Base-by-base conservation (phyloP, 768 basidiomycete species). In the Nevesoporus exiguus region DNA sequence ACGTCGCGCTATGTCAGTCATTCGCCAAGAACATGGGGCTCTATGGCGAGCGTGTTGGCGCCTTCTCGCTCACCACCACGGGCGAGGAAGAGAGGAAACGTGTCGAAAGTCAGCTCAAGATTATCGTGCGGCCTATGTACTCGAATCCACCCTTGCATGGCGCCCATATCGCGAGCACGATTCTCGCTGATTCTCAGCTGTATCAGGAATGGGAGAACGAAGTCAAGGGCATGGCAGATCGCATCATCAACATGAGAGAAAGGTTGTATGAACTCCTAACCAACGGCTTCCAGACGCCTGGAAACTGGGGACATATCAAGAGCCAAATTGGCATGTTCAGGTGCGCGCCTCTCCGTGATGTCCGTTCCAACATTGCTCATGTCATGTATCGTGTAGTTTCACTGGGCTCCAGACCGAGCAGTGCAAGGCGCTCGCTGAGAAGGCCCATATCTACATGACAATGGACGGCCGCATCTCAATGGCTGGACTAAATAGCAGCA, bases 1-100 rank as follows among this genome's bases (percentile, higher is more conserved):
- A 94, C 66, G 73, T 95, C 62, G 90, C 94, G 27, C 81, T 98
- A 24, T 81, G 89, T 59, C 97, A 99, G 71, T 94, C 91, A 34
- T 99, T 97, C 71, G 97, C 97, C 36, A 99, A 99, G 80, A 98
- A 98, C 79, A 96, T 98, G 86, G 97, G 97, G 49, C 82, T 99
- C 39, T 99, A 99, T 69, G 96, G 94, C 55, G 97, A 98, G 76
- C 94, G 97, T 63, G 92, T 93, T 54, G 97, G 97, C n/a, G 88
- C 91, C 5, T 94, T 99, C 77, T 96, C 95, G 17, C 70, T 99
- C 65, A 83, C 81, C 48, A 84, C 83, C 19, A 66, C 75, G 50
- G 80, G 81, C 61, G 75, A 85, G 43, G 88, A 82, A 59, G 92
- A 92, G 74, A 90, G 84, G 72, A 86, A 84, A 30, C 86, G 93